phyloP scores from a whole-genome alignment of 2,329 filamentous ascomycete genomes.

The Myriangium duriaei region DNA sequence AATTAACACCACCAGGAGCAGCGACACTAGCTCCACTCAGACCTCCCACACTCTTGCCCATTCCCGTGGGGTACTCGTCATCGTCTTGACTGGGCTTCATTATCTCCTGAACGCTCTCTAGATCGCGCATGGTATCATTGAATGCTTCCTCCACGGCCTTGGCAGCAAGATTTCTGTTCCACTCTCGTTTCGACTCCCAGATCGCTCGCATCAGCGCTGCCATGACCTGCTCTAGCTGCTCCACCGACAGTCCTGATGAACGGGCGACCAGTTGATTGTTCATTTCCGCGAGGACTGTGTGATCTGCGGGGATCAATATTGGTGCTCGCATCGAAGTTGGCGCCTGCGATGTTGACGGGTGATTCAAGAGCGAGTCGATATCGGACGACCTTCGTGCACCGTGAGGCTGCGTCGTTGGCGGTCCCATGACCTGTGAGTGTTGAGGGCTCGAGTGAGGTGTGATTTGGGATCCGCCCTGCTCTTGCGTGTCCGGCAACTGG shows the following conservation, averaged over 20 bases:
- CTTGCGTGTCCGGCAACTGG: conserved; percentile 54
- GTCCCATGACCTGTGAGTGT: conserved; percentile 22
- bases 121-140: conserved; percentile 60
- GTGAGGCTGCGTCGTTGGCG: conserved; percentile 16
- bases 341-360: conserved; percentile 11
- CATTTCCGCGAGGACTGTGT: conserved; percentile 41
- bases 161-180: conserved; percentile 69
- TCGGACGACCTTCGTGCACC: conserved; percentile 17
- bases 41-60: background rate
- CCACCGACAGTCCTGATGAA: conserved; percentile 70
- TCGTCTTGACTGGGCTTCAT: conserved; percentile 28
- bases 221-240: conserved; percentile 91
- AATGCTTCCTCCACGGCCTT: conserved; percentile 54
- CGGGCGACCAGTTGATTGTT: conserved; percentile 50
- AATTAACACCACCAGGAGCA: background rate
- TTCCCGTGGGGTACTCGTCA: conserved; percentile 3
- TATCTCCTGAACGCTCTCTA: conserved; percentile 41
- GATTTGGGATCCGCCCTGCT: conserved; percentile 23
- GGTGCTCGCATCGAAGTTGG: conserved; percentile 6
- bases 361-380: conserved; percentile 31
- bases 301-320: conserved; percentile 34
- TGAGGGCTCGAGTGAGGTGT: conserved; percentile 28
- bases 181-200: conserved; percentile 67
- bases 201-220: conserved; percentile 81
- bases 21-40: background rate